Conservation (phyloP, 495 filamentous ascomycete genomes). For the Aspergillus steynii region DNA sequence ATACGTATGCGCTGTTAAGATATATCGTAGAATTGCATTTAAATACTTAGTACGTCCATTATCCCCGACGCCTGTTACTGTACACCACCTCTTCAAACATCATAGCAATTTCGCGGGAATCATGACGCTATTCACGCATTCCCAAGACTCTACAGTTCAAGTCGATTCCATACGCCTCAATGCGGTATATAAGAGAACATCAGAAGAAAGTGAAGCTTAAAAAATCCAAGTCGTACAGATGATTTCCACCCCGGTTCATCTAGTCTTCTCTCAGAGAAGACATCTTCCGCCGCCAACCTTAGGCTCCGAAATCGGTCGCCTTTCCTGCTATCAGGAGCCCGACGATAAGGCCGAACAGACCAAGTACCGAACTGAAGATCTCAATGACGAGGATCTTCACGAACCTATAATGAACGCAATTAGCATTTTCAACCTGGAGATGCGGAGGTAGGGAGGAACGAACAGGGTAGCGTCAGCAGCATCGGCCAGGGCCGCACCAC, state of each 20-base stretch:
- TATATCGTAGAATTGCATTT: background rate
- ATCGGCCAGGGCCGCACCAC: constrained; percentile 93
- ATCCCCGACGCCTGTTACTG: constrained; percentile 32
- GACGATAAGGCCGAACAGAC: constrained; percentile 96
- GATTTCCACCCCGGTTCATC: constrained; percentile 8
- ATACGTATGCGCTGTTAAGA: background rate
- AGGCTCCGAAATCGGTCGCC: constrained; percentile 69
- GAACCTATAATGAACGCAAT: constrained; percentile 61
- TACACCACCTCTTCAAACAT: constrained; percentile 25
- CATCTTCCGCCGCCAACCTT: constrained; percentile 13
- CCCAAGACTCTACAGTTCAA: constrained; percentile 30
- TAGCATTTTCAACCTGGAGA: constrained; percentile 12
- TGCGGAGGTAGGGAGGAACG: constrained; percentile 31
- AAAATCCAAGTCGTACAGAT: constrained; percentile 30
- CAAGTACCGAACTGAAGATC: constrained; percentile 98
- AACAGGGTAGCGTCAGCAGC: constrained; percentile 90
- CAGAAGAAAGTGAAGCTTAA: constrained; percentile 15
- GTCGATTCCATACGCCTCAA: constrained; percentile 46
- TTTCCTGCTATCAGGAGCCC: constrained; percentile 84
- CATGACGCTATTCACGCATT: constrained; percentile 32
- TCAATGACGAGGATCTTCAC: constrained; percentile 99
- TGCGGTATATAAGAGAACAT: constrained; percentile 40
- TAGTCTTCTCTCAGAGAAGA: constrained; percentile 19
- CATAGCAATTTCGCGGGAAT: constrained; percentile 26
- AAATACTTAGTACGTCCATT: constrained; percentile 8